These are phyloP conservation scores for Kalanchoe fedtschenkoi DNA, from an alignment of 164 flowering plant genomes.

Conservation along the genomic window DNA sequence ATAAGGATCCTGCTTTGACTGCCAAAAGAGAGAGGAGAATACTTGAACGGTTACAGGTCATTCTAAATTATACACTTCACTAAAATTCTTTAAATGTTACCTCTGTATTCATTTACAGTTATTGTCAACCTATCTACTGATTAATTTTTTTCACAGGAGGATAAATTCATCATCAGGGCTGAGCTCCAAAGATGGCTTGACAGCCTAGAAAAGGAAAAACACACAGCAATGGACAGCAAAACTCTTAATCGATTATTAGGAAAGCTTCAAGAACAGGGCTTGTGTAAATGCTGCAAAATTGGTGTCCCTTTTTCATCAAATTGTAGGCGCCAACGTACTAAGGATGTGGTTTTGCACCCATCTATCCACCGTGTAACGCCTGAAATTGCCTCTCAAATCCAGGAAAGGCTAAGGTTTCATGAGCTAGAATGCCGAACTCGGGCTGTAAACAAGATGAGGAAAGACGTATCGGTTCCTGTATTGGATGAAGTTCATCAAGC, in stretches of 20 bases:
- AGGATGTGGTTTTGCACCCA: slow-evolving; percentile 66
- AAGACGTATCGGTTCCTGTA: slow-evolving; percentile 39
- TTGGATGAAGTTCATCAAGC: slow-evolving; percentile 47
- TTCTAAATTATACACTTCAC: slow-evolving; percentile 2
- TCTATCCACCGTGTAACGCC: slow-evolving; percentile 43
- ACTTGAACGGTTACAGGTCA: slow-evolving; percentile 54
- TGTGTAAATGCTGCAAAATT: slow-evolving; percentile 46
- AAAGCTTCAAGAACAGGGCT: slow-evolving; percentile 73
- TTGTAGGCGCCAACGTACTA: slow-evolving; percentile 42
- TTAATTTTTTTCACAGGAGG: slow-evolving; percentile 37
- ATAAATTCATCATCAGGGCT: slow-evolving; percentile 50
- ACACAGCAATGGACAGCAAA: slow-evolving; percentile 55
- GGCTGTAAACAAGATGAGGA: slow-evolving; percentile 30
- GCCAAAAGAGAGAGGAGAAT: slow-evolving; percentile 49
- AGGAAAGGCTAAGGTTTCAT: slow-evolving; percentile 64
- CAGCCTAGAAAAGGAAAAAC: slow-evolving; percentile 60
- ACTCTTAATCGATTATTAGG: slow-evolving; percentile 51
- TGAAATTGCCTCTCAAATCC: slow-evolving; percentile 53
- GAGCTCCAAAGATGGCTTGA: slow-evolving; percentile 77
- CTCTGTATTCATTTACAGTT: neutral
- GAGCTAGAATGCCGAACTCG: slow-evolving; percentile 55
- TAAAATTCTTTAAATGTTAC: neutral
- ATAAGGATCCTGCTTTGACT: slow-evolving; percentile 31
- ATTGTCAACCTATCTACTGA: neutral
- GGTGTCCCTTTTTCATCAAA: slow-evolving; percentile 66